A percentile compares a stretch with the other conserved stretches of the same genome.
Evolutionary conservation across 2,329 filamentous ascomycete species (phyloP).

Genomic region (Cytospora leucostoma): DNA sequence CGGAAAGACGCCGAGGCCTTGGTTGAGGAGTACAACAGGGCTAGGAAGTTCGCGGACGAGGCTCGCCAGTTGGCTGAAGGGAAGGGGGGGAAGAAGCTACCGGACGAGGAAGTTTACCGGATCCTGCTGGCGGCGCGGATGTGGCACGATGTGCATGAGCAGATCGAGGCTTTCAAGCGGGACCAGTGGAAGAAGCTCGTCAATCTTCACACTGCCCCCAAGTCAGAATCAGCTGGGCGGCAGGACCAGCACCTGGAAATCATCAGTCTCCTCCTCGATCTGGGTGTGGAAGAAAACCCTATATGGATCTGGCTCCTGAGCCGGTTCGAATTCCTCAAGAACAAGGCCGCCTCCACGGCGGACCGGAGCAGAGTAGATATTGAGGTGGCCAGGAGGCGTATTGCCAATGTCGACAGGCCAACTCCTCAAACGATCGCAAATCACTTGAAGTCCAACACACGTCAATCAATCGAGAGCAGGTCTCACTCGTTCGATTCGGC

Average conservation of each 20-base stretch:
- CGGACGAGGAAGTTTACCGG: slow-evolving; percentile 79
- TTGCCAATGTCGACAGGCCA: slow-evolving; percentile 75
- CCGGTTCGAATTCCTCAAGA: slow-evolving; percentile 84
- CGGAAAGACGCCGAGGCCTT: slow-evolving; percentile 87
- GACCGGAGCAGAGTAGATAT: slow-evolving; percentile 91
- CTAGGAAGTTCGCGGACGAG: slow-evolving; percentile 79
- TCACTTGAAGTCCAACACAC: slow-evolving; percentile 73
- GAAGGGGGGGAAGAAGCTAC: slow-evolving; percentile 55
- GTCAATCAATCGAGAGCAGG: slow-evolving; percentile 64
- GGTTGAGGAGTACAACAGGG: slow-evolving; percentile 82
- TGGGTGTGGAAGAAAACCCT: slow-evolving; percentile 93
- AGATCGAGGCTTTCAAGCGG: slow-evolving; percentile 83
- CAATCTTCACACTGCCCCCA: slow-evolving; percentile 61
- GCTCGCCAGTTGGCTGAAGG: slow-evolving; percentile 68
- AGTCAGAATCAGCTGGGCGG: slow-evolving; percentile 51
- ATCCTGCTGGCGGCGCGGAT: slow-evolving; percentile 87
- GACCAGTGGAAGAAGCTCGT: slow-evolving; percentile 84
- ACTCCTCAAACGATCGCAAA: slow-evolving; percentile 68
- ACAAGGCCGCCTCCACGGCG: slow-evolving; percentile 76
- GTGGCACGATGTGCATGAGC: slow-evolving; percentile 91
- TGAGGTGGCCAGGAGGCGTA: slow-evolving; percentile 80
- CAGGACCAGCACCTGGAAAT: slow-evolving; percentile 90
- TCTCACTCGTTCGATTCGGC: slow-evolving; percentile 71
- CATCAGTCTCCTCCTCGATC: slow-evolving; percentile 83
- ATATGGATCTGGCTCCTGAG: slow-evolving; percentile 96